A percentile compares a stretch with the other conserved stretches of the same genome.
Evolutionary conservation across 805 yeast species (phyloP).

Genomic region (Kluyveromyces dobzhanskii): DNA sequence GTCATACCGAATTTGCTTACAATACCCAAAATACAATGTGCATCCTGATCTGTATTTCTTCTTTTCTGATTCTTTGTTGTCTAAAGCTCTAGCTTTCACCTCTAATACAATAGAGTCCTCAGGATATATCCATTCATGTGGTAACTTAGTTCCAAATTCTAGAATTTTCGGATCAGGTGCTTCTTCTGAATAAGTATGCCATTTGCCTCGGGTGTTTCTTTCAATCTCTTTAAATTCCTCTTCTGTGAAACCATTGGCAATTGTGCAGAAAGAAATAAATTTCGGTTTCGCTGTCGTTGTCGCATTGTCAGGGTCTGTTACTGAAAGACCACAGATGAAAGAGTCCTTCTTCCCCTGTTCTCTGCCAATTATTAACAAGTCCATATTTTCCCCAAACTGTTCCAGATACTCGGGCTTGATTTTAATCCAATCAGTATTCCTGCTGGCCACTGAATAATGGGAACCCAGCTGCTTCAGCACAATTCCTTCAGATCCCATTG

Average conservation of each 20-base stretch:
- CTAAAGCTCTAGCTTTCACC: slow-evolving; percentile 71
- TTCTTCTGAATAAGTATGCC: slow-evolving; percentile 39
- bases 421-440: slow-evolving; percentile 71
- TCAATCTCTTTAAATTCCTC: slow-evolving; percentile 55
- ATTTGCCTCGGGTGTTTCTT: slow-evolving; percentile 46
- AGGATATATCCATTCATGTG: slow-evolving; percentile 77
- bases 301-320: slow-evolving; percentile 29
- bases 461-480: slow-evolving; percentile 59
- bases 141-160: slow-evolving; percentile 51
- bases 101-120: slow-evolving; percentile 69
- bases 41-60: slow-evolving; percentile 52
- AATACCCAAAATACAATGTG: slow-evolving; percentile 71
- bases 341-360: slow-evolving; percentile 61
- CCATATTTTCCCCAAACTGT: slow-evolving; percentile 81
- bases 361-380: slow-evolving; percentile 71
- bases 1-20: slow-evolving; percentile 59
- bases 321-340: slow-evolving; percentile 64
- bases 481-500: slow-evolving; percentile 69
- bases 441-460: slow-evolving; percentile 50
- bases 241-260: slow-evolving; percentile 75
- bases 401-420: slow-evolving; percentile 86
- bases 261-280: slow-evolving; percentile 63
- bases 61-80: slow-evolving; percentile 34
- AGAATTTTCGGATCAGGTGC: slow-evolving; percentile 37
- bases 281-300: slow-evolving; percentile 15